phyloP scores from a whole-genome alignment of 208 protist species.

The Vickermania ingenoplastis region DNA sequence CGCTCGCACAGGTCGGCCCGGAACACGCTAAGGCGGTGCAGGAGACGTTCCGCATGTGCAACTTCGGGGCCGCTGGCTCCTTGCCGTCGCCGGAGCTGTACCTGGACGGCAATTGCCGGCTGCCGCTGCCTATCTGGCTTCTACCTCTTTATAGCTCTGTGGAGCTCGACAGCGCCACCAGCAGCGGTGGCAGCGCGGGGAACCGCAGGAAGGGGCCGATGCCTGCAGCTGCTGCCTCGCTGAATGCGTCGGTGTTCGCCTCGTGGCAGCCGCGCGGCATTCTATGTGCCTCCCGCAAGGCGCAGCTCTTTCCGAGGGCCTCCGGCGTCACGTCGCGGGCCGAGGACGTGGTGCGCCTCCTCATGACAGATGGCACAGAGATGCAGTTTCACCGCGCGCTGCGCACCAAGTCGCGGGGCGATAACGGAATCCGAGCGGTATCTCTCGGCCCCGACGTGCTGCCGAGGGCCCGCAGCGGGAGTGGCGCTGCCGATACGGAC shows the following conservation, averaged over 20 bases:
- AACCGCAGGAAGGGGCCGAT: no score
- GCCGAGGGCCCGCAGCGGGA: background rate
- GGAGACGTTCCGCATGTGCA: conserved; percentile 30
- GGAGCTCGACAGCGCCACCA: background rate
- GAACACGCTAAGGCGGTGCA: conserved; percentile 19
- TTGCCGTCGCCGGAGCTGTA: conserved; percentile 8
- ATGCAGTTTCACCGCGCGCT: background rate
- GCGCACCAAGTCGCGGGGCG: background rate
- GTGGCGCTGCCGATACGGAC: no score
- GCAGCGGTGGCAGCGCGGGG: background rate
- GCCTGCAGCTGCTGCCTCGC: background rate
- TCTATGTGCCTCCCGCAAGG: background rate
- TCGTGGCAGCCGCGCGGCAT: background rate
- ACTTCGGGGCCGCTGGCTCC: conserved; percentile 17
- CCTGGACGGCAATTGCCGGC: conserved; percentile 14
- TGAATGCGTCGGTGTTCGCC: background rate
- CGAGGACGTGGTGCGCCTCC: background rate
- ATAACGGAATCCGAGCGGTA: background rate
- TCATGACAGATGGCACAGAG: background rate
- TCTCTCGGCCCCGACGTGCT: background rate
- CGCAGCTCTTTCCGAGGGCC: background rate
- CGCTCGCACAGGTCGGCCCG: background rate
- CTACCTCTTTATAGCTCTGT: background rate
- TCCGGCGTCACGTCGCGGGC: background rate
- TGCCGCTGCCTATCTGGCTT: conserved; percentile 10